Evolutionary conservation across 768 basidiomycete genomes (phyloP), one percentile per base, ranked within the genome.

Genomic region (Naganishia randhawae): DNA sequence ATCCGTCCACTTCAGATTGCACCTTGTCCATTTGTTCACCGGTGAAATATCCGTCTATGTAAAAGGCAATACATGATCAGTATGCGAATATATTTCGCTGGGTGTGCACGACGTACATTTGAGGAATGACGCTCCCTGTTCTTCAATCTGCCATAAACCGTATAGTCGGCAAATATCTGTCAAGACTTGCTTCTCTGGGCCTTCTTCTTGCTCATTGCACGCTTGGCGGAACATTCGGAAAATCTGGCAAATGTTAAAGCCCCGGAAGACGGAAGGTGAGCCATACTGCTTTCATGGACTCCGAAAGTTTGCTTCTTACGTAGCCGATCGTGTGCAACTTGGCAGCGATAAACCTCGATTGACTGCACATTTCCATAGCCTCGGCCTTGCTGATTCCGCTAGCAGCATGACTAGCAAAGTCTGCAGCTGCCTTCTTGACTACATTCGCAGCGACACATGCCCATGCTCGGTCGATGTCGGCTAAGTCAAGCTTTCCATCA

Each of bases 281-380:
- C 25, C 22, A 37, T 22, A 42, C 22, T 54, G 14, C 22, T 17
- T 19, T 27, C 16, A 19, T 14, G 4, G 17, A 14, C 13, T 33
- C 10, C 1, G 57, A n/a, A 17, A n/a, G 19, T 1, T 7, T 1
- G 8, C 3, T 33, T 5, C 69, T 65, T 51, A 70, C 69, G 52
- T 69, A 73, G 27, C 79, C 79, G 2, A 73, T 71, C 3, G 78
- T 75, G 71, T 83, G 82, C 48, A 82, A 68, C 73, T 82, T 81
- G 50, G 81, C 81, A 25, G 82, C 82, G 62, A 83, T 74, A 71
- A 82, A 83, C 11, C 81, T 50, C 29, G 77, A 77, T 70, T 81
- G 80, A 22, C 79, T 80, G 68, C 80, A 81, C 52, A 63, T 70
- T 74, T 83, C 82, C 73, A 82, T 79, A n/a, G 82, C 81, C 62